Percentiles rank a stretch among this genome's conserved stretches.
Evolutionary conservation across 176 grass and related monocot species (phyloP).

Genomic region (Chrysopogon serrulatus): DNA sequence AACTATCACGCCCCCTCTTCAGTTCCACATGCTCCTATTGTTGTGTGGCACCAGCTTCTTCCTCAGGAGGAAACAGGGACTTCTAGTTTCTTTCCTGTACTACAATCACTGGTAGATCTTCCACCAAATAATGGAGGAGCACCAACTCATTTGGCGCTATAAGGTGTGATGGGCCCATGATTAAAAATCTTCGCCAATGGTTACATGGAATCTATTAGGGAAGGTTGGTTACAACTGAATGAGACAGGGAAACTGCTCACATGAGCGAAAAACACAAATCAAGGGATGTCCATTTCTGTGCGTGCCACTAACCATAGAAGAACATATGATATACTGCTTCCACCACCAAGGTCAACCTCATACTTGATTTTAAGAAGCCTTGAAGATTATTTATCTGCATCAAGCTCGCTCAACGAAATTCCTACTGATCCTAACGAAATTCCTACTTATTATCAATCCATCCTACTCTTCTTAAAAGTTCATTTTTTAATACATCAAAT

Average conservation of each 20-base stretch:
- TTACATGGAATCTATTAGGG: not conserved
- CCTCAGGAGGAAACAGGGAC: not conserved
- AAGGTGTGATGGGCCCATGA: not conserved
- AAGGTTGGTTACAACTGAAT: not conserved
- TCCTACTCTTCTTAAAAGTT: not conserved
- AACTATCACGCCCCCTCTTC: not conserved
- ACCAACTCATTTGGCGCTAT: not conserved
- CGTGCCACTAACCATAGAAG: not conserved
- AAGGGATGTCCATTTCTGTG: conserved; percentile 11
- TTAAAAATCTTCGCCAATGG: not conserved
- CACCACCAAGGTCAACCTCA: not conserved
- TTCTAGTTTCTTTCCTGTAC: not conserved
- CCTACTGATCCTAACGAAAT: not conserved
- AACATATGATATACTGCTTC: not conserved
- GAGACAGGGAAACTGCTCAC: not conserved
- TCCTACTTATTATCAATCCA: not conserved
- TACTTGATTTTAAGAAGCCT: not conserved
- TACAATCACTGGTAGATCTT: not conserved
- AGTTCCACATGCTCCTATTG: not conserved
- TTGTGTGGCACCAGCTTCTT: not conserved
- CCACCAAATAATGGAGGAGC: not conserved
- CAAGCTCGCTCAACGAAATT: not conserved
- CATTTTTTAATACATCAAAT: not conserved
- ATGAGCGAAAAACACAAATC: not conserved
- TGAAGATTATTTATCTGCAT: not conserved